phyloP scores from a whole-genome alignment of 2,329 filamentous ascomycete genomes.

The Ophioceras dolichostomum region DNA sequence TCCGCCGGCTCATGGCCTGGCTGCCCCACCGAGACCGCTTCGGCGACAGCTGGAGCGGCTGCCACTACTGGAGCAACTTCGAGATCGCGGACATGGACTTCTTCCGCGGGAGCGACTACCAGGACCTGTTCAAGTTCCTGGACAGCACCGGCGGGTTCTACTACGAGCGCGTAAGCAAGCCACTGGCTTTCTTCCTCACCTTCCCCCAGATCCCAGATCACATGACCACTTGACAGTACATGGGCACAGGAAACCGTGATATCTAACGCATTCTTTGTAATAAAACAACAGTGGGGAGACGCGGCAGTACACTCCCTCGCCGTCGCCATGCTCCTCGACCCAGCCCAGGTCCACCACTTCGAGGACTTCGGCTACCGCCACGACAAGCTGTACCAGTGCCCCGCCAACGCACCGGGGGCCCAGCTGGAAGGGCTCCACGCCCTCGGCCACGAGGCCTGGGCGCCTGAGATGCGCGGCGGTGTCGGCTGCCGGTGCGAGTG shows the following conservation, averaged over 20 bases:
- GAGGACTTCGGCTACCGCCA: conserved; percentile 30
- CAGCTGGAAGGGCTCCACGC: conserved; percentile 19
- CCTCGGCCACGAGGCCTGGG: conserved; percentile 15
- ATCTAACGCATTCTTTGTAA: not conserved
- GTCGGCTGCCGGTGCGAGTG: conserved; percentile 29
- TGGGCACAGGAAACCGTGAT: conserved; percentile 1
- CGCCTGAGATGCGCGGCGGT: conserved; percentile 19
- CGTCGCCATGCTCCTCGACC: conserved; percentile 25
- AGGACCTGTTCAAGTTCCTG: conserved; percentile 25
- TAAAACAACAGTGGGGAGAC: conserved; percentile 25
- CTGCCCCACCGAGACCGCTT: conserved; percentile 22
- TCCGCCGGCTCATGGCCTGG: conserved; percentile 23
- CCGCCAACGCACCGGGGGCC: conserved; percentile 22
- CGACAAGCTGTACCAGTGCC: conserved; percentile 18
- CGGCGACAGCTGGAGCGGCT: conserved; percentile 29
- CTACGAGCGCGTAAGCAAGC: conserved; percentile 24
- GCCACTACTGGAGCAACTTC: conserved; percentile 36
- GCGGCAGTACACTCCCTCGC: conserved; percentile 30
- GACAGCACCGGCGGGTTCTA: conserved; percentile 30
- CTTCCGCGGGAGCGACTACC: conserved; percentile 25
- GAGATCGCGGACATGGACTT: conserved; percentile 33
- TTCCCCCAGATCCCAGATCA: not conserved
- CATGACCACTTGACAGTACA: not conserved
- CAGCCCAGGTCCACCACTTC: conserved; percentile 28
- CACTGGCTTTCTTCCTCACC: not conserved